Base-by-base conservation (phyloP, 805 yeast genomes). In the Clavispora fructus region DNA sequence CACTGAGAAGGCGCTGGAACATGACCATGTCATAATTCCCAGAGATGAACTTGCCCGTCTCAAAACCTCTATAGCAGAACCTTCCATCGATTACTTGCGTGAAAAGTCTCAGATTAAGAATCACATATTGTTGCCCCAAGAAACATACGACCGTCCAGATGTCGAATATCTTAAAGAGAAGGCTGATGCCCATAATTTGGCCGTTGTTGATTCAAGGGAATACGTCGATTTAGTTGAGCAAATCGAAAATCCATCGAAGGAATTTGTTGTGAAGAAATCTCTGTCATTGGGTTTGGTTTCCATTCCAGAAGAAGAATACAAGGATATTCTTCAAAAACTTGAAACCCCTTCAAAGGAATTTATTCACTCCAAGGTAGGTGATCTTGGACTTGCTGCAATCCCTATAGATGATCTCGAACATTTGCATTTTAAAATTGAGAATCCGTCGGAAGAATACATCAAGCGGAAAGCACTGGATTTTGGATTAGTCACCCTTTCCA, bases 301-400 rank as follows among this genome's bases (percentile, higher is more conserved):
- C 8, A 26, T 65, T 2, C 46, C 52, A 4, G 45, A 50, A 25
- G 57, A 51, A 11, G 63, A 63, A 39, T 55, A 25, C 13, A 27
- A 27, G 30, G n/a, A 26, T n/a, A 13, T 27, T 7, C 4, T 39
- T 11, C 9, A 13, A 6, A 19, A 29, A 16, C 9, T 40, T 11
- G 31, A 39, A 14, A 27, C 7, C 8, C 41, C 41, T 6, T 14
- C 30, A 2, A 7, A 40, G 16, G 51, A 40, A 2, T 27, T 8
- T 14, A 27, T 47, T 23, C 43, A 43, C 33, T 17, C 26, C 9
- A 43, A 46, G 29, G 46, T 47, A 31, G 35, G 28, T 16, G 42
- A 35, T 7, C 17, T 38, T 17, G 52, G 50, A 3, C 45, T 32
- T 7, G 44, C 39, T 14, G 44, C 50, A 4, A 23, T 53, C n/a